Evolutionary conservation across 306 rosid genomes (phyloP).

Genomic region (Astragalus glycyphyllos): DNA sequence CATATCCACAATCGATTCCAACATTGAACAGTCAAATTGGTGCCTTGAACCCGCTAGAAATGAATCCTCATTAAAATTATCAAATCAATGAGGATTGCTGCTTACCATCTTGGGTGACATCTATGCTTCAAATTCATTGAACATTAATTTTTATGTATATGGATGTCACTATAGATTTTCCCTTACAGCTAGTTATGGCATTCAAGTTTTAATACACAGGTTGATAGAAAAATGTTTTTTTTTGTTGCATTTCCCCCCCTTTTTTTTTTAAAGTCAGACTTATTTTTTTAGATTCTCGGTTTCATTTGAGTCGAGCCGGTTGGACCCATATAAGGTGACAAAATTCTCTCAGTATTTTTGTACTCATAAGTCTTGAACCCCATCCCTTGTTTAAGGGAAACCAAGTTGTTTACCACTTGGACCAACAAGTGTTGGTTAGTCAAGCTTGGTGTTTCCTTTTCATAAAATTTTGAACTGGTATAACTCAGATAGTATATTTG

Average conservation of each 20-base stretch:
- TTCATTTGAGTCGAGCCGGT: no score
- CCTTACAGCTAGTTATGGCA: constrained; percentile 6
- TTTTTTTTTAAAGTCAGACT: neutral
- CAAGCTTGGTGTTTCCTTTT: no score
- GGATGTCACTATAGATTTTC: constrained; percentile 32
- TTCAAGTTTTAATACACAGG: constrained; percentile 6
- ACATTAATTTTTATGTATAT: constrained; percentile 26
- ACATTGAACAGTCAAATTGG: constrained; percentile 61
- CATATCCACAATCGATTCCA: constrained; percentile 58
- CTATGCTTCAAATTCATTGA: constrained; percentile 27
- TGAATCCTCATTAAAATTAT: constrained; percentile 40
- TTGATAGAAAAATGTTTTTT: constrained; percentile 19
- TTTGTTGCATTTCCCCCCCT: no score
- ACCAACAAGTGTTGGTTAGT: no score
- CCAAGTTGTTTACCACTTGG: no score
- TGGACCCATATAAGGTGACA: no score
- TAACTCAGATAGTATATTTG: no score
- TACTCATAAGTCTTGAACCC: no score
- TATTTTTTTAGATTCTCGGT: neutral
- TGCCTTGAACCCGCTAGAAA: constrained; percentile 50
- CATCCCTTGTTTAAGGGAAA: no score
- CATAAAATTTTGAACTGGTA: no score
- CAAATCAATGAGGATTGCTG: constrained; percentile 40
- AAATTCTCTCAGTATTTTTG: no score
- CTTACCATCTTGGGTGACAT: constrained; percentile 2